Evolutionary conservation across 2,329 filamentous ascomycete species (phyloP).

Genomic region (Curvularia sp.): DNA sequence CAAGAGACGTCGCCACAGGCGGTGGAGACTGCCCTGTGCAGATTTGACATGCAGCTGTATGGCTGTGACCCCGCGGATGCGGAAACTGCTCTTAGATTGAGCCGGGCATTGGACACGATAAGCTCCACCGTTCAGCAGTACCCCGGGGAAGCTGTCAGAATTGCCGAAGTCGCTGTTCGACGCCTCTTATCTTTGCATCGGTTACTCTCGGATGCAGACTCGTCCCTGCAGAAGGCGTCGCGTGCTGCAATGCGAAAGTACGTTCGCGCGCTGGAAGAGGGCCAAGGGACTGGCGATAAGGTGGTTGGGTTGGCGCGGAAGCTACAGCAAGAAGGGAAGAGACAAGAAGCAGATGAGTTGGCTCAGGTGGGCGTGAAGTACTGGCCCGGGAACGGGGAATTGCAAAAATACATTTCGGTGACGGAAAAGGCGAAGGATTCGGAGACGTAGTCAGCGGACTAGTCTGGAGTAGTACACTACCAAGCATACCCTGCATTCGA

Average conservation of each 20-base stretch:
- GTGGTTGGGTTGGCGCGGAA: slow-evolving; percentile 31
- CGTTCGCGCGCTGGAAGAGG: slow-evolving; percentile 36
- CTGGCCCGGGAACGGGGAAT: slow-evolving; percentile 38
- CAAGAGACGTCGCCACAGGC: slow-evolving; percentile 62
- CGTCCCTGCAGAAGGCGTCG: slow-evolving; percentile 61
- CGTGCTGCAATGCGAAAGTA: slow-evolving; percentile 51
- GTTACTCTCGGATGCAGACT: slow-evolving; percentile 57
- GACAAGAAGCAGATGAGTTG: slow-evolving; percentile 38
- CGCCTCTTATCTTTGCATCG: slow-evolving; percentile 58
- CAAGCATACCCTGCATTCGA: slow-evolving; percentile 30
- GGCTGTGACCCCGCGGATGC: slow-evolving; percentile 68
- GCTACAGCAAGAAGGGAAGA: slow-evolving; percentile 37
- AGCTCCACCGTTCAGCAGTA: slow-evolving; percentile 57
- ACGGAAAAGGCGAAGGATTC: slow-evolving; percentile 30
- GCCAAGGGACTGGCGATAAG: slow-evolving; percentile 33
- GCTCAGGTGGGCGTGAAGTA: slow-evolving; percentile 37
- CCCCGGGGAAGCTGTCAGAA: slow-evolving; percentile 41
- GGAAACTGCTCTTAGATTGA: slow-evolving; percentile 75
- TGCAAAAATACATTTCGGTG: slow-evolving; percentile 34
- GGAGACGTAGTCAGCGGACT: slow-evolving; percentile 13
- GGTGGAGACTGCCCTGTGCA: slow-evolving; percentile 69
- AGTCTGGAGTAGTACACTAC: slow-evolving; percentile 13
- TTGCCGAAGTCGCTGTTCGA: slow-evolving; percentile 57
- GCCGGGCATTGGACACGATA: slow-evolving; percentile 68
- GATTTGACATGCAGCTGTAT: slow-evolving; percentile 73